phyloP scores from a whole-genome alignment of 768 basidiomycete genomes.

The Panus rudis region DNA sequence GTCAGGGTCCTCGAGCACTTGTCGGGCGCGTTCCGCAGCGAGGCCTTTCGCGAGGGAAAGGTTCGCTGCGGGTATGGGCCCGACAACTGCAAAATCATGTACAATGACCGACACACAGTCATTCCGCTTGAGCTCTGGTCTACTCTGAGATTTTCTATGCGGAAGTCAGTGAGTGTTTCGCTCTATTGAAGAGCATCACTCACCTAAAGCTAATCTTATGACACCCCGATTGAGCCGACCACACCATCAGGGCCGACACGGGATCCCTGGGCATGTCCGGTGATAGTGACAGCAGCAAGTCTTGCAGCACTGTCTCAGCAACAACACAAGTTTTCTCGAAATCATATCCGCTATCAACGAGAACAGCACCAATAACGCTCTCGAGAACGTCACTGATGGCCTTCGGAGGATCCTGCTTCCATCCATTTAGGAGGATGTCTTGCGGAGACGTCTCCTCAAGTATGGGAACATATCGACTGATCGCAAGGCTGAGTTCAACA shows the following conservation, averaged over 20 bases:
- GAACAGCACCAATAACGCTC: slow-evolving; percentile 75
- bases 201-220: slow-evolving; percentile 39
- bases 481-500: slow-evolving; percentile 57
- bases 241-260: slow-evolving; percentile 62
- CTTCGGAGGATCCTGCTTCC: slow-evolving; percentile 85
- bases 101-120: slow-evolving; percentile 52
- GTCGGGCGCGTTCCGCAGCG: slow-evolving; percentile 55
- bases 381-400: slow-evolving; percentile 80
- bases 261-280: slow-evolving; percentile 65
- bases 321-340: slow-evolving; percentile 61
- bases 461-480: slow-evolving; percentile 52
- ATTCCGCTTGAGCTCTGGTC: slow-evolving; percentile 34
- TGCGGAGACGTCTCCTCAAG: slow-evolving; percentile 48
- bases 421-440: slow-evolving; percentile 61
- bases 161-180: slow-evolving; percentile 9
- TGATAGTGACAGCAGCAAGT: slow-evolving; percentile 53
- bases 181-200: slow-evolving; percentile 17
- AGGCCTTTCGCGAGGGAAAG: slow-evolving; percentile 58
- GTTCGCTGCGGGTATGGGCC: slow-evolving; percentile 55
- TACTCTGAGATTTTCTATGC: slow-evolving; percentile 37
- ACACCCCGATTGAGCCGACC: slow-evolving; percentile 57
- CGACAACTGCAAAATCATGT: slow-evolving; percentile 49
- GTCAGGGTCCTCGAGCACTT: slow-evolving; percentile 40
- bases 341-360: slow-evolving; percentile 73
- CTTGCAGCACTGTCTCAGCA: slow-evolving; percentile 57